phyloP scores from a whole-genome alignment of 805 yeast species.

The Komagataella pastoris region DNA sequence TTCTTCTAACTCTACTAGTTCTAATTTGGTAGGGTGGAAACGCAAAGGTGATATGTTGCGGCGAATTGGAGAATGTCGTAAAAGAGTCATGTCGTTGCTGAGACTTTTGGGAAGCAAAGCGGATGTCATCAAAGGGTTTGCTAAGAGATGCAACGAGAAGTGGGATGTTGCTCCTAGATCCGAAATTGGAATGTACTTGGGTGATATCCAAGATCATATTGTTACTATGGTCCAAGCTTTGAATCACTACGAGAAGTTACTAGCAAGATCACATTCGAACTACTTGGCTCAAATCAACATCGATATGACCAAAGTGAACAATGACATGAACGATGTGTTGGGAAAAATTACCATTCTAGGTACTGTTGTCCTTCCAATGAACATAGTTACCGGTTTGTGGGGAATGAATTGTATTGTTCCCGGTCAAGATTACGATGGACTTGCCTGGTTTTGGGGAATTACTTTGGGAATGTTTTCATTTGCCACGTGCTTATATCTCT shows the following conservation, averaged over 20 bases:
- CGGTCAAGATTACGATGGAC: slow-evolving; percentile 59
- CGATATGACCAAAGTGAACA: slow-evolving; percentile 94
- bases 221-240: slow-evolving; percentile 94
- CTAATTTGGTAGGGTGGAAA: slow-evolving; percentile 58
- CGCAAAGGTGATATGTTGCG: slow-evolving; percentile 91
- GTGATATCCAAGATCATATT: slow-evolving; percentile 96
- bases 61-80: slow-evolving; percentile 90
- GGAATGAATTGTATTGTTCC: slow-evolving; percentile 98
- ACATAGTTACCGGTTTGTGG: slow-evolving; percentile 94
- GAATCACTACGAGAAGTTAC: slow-evolving; percentile 86
- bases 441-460: slow-evolving; percentile 55
- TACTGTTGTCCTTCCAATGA: slow-evolving; percentile 90
- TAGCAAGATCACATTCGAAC: slow-evolving; percentile 92
- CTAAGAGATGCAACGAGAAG: slow-evolving; percentile 79
- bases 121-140: slow-evolving; percentile 93
- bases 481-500: slow-evolving; percentile 32
- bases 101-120: slow-evolving; percentile 85
- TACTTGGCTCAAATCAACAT: slow-evolving; percentile 94
- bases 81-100: slow-evolving; percentile 82
- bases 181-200: slow-evolving; percentile 88
- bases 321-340: slow-evolving; percentile 91
- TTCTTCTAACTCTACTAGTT: slow-evolving; percentile 22
- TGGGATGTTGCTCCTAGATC: slow-evolving; percentile 69
- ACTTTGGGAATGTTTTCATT: slow-evolving; percentile 29
- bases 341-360: slow-evolving; percentile 90